Conservation (phyloP, 805 yeast species). For the Candida qinlingensis region DNA sequence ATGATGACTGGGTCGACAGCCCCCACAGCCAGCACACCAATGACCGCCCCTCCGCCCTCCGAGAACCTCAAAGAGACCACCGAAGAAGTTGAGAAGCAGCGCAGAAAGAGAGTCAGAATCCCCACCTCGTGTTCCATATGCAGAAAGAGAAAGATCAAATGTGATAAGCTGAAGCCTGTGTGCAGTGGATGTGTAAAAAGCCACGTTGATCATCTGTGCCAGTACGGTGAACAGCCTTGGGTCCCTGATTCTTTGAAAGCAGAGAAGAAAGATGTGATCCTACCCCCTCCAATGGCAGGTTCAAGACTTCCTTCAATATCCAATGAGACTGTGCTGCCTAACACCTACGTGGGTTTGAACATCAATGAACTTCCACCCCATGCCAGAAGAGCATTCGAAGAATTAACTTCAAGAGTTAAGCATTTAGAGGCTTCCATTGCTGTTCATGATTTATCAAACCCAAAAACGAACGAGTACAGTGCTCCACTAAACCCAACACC, state of each 20-base stretch:
- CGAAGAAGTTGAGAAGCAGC: conserved; percentile 4
- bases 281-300: not conserved
- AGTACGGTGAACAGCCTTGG: conserved; percentile 54
- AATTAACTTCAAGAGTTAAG: conserved; percentile 36
- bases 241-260: conserved; percentile 33
- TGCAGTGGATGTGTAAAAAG: conserved; percentile 52
- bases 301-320: not conserved
- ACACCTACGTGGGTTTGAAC: not conserved
- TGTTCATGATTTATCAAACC: conserved; percentile 27
- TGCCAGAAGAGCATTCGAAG: conserved; percentile 21
- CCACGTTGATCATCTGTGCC: conserved; percentile 51
- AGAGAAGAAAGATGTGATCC: not conserved
- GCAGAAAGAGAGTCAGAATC: conserved; percentile 27
- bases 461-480: not conserved
- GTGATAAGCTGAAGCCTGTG: conserved; percentile 45
- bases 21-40: too few species aligned
- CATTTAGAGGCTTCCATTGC: conserved; percentile 42
- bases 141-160: conserved; percentile 41
- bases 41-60: not conserved
- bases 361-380: conserved; percentile 7
- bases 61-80: not conserved
- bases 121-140: conserved; percentile 44
- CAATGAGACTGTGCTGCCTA: not conserved
- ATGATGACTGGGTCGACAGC: too few species aligned
- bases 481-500: not conserved